phyloP scores from a whole-genome alignment of 306 rosid species.

The Inga laurina region DNA sequence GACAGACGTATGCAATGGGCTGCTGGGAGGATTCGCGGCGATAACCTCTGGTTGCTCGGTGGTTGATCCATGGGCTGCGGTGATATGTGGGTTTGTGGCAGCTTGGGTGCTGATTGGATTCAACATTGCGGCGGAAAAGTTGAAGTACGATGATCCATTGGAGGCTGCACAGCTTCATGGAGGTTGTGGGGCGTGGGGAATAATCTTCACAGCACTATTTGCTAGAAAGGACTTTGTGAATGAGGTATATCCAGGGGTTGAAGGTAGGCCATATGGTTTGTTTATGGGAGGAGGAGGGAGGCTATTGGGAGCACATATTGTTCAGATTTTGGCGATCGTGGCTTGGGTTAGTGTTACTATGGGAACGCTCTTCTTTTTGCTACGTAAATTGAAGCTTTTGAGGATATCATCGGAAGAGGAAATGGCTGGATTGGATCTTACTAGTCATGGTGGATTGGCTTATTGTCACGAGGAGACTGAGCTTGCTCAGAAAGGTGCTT shows the following conservation, averaged over 20 bases:
- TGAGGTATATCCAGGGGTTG: slow-evolving; percentile 44
- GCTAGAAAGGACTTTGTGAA: slow-evolving; percentile 44
- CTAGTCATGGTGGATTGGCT: slow-evolving; percentile 62
- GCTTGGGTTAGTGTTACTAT: slow-evolving; percentile 56
- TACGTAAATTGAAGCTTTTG: slow-evolving; percentile 44
- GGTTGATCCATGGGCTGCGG: slow-evolving; percentile 66
- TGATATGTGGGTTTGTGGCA: slow-evolving; percentile 52
- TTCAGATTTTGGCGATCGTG: slow-evolving; percentile 41
- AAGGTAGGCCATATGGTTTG: slow-evolving; percentile 47
- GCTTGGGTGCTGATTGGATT: slow-evolving; percentile 56
- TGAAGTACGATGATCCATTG: slow-evolving; percentile 56
- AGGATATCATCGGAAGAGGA: slow-evolving; percentile 51
- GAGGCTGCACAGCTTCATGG: slow-evolving; percentile 62
- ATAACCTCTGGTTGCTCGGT: slow-evolving; percentile 57
- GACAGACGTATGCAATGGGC: slow-evolving; percentile 56
- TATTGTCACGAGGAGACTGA: slow-evolving; percentile 30
- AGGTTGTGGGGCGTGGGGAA: slow-evolving; percentile 63
- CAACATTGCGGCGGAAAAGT: slow-evolving; percentile 52
- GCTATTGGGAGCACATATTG: slow-evolving; percentile 51
- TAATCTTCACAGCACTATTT: slow-evolving; percentile 50
- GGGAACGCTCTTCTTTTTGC: slow-evolving; percentile 49
- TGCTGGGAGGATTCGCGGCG: slow-evolving; percentile 61
- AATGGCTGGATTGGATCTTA: slow-evolving; percentile 55
- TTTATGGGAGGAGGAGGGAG: slow-evolving; percentile 54
- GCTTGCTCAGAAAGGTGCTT: not conserved